Percentiles rank a stretch among this genome's conserved stretches.
phyloP scores from a whole-genome alignment of 2,329 filamentous ascomycete genomes.

The Alternaria atra region DNA sequence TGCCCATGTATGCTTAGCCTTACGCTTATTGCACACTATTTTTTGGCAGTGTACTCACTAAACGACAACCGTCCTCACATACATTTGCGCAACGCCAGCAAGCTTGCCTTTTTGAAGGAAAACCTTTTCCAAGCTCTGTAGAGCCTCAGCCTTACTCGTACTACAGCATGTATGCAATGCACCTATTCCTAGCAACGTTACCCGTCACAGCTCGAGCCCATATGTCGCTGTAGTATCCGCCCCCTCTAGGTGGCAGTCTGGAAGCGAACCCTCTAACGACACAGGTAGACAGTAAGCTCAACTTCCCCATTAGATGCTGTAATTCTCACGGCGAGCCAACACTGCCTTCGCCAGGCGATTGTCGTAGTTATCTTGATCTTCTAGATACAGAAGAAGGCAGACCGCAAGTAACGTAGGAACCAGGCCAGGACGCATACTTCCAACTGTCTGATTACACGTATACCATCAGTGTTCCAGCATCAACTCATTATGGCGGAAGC shows the following conservation, averaged over 20 bases:
- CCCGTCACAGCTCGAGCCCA: constrained; percentile 29
- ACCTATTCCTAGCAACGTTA: background rate
- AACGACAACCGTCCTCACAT: background rate
- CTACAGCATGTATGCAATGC: no score
- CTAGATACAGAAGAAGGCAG: constrained; percentile 52
- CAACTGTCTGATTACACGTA: constrained; percentile 22
- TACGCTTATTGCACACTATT: no score
- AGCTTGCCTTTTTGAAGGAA: background rate
- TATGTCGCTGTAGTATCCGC: constrained; percentile 53
- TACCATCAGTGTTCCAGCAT: constrained; percentile 27
- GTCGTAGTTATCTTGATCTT: constrained; percentile 53
- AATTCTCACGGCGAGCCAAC: constrained; percentile 32
- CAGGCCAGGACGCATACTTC: constrained; percentile 51
- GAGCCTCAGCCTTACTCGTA: no score
- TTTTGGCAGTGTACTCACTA: background rate
- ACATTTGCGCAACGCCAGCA: background rate
- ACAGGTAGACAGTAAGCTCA: constrained; percentile 35
- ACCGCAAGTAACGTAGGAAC: constrained; percentile 50
- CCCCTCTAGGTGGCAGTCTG: constrained; percentile 53
- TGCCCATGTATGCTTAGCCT: no score
- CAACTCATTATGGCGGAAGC: constrained; percentile 51
- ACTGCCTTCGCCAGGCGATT: constrained; percentile 41
- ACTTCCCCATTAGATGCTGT: constrained; percentile 56
- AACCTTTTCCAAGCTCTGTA: background rate
- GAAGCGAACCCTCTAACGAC: constrained; percentile 46